Evolutionary conservation across 768 basidiomycete genomes (phyloP).

Genomic region (Rhodosporidiobolus odoratus): DNA sequence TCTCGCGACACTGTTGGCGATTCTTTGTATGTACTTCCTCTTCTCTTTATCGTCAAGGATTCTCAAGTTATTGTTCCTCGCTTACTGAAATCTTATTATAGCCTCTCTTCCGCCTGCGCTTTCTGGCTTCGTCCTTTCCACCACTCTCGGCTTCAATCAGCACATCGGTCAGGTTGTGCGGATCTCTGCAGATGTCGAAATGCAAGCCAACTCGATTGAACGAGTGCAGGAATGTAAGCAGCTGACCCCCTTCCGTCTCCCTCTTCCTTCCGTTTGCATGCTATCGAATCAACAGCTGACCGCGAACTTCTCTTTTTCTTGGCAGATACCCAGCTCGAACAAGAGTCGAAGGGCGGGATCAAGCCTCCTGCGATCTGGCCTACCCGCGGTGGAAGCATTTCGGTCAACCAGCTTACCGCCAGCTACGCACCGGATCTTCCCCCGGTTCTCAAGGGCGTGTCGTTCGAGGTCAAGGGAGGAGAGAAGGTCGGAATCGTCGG

Average conservation of each 20-base stretch:
- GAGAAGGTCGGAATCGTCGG: conserved; percentile 52
- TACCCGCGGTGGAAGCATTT: conserved; percentile 44
- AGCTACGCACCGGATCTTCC: conserved; percentile 43
- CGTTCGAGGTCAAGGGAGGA: conserved; percentile 42
- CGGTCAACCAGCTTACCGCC: conserved; percentile 46
- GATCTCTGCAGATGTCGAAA: conserved; percentile 44
- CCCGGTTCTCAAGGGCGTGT: conserved; percentile 47
- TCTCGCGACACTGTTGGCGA: conserved; percentile 46
- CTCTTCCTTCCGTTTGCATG: too few relatives aligned
- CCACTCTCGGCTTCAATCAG: conserved; percentile 46
- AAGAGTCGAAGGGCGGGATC: conserved; percentile 41
- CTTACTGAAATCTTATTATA: too few relatives aligned
- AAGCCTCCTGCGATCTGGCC: conserved; percentile 51
- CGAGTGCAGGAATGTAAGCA: conserved; percentile 47
- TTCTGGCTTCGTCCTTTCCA: conserved; percentile 44
- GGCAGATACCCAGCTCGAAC: conserved; percentile 38
- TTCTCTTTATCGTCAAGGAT: background rate
- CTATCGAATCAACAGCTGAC: too few relatives aligned
- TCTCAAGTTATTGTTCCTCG: background rate
- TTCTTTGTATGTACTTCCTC: conserved; percentile 38
- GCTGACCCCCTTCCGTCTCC: too few relatives aligned
- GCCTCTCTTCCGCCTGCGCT: conserved; percentile 47
- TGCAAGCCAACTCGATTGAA: conserved; percentile 51
- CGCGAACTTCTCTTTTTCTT: background rate
- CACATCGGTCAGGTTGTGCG: conserved; percentile 49